A percentile compares a stretch with the other conserved stretches of the same genome.
phyloP scores from a whole-genome alignment of 2,329 filamentous ascomycete species.

The Diaporthe capsici region DNA sequence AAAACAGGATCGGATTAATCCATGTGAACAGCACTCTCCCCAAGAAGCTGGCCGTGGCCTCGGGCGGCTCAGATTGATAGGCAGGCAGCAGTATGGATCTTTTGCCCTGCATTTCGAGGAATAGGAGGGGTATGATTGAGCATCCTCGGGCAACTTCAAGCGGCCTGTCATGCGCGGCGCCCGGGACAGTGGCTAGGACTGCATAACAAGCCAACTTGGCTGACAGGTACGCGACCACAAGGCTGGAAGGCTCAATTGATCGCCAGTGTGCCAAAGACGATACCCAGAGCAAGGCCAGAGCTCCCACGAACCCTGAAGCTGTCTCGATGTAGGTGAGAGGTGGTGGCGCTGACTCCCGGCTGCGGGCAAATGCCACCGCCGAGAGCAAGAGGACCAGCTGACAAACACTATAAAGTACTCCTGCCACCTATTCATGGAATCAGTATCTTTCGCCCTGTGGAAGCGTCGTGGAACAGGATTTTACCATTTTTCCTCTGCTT shows the following conservation, averaged over 20 bases:
- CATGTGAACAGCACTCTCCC: conserved; percentile 50
- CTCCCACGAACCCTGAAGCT: conserved; percentile 21
- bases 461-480: neutral
- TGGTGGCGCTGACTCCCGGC: neutral
- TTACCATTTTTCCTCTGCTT: conserved; percentile 22
- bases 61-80: conserved; percentile 44
- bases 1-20: conserved; percentile 50
- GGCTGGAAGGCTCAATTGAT: conserved; percentile 44
- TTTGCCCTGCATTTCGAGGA: conserved; percentile 45
- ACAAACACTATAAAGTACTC: neutral
- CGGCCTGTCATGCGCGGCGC: neutral
- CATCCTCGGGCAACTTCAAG: neutral
- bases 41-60: conserved; percentile 48
- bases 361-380: neutral
- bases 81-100: conserved; percentile 34
- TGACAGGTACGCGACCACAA: conserved; percentile 45
- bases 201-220: conserved; percentile 43
- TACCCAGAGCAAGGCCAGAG: conserved; percentile 39
- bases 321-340: neutral
- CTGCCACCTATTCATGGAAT: neutral
- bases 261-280: conserved; percentile 45
- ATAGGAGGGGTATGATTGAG: conserved; percentile 47
- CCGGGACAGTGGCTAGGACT: conserved; percentile 39
- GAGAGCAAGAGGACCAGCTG: neutral
- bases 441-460: neutral